phyloP scores from a whole-genome alignment of 2,329 filamentous ascomycete genomes.

The Pseudogymnoascus sp. region DNA sequence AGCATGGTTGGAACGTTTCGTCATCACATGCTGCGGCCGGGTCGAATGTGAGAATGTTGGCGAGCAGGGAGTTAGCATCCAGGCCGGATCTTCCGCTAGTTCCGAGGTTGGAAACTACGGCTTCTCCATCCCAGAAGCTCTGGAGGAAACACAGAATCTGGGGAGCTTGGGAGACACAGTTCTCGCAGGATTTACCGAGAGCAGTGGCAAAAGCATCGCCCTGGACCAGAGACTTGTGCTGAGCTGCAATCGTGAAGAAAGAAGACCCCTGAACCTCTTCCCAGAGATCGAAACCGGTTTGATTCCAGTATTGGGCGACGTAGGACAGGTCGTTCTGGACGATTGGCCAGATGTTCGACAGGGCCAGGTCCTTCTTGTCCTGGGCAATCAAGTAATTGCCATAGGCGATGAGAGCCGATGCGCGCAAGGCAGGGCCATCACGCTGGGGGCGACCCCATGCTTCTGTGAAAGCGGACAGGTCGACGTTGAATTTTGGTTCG shows the following conservation, averaged over 20 bases:
- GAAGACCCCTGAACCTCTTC: slow-evolving; percentile 71
- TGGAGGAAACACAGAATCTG: slow-evolving; percentile 68
- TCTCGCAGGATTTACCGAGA: slow-evolving; percentile 52
- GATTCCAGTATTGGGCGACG: slow-evolving; percentile 64
- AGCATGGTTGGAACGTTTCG: slow-evolving; percentile 63
- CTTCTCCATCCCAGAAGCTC: slow-evolving; percentile 61
- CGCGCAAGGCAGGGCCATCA: slow-evolving; percentile 71
- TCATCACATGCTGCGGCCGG: slow-evolving; percentile 59
- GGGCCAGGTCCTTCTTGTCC: slow-evolving; percentile 40
- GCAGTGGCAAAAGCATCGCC: slow-evolving; percentile 58
- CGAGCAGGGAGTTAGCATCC: slow-evolving; percentile 64
- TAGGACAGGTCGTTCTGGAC: slow-evolving; percentile 71
- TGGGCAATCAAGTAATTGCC: slow-evolving; percentile 64
- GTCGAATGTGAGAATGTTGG: slow-evolving; percentile 63
- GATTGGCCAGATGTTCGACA: slow-evolving; percentile 60
- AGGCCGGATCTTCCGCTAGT: slow-evolving; percentile 54
- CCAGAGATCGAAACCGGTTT: slow-evolving; percentile 68
- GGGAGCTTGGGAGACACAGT: slow-evolving; percentile 55
- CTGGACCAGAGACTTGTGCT: slow-evolving; percentile 62
- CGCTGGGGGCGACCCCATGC: slow-evolving; percentile 72
- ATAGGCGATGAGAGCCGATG: slow-evolving; percentile 65
- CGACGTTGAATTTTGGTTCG: slow-evolving; percentile 66
- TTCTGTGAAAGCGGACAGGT: slow-evolving; percentile 55
- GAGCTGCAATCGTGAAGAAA: slow-evolving; percentile 68
- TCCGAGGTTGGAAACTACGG: slow-evolving; percentile 64